These are phyloP conservation scores for Colletotrichum chrysophilum DNA, from an alignment of 2,329 filamentous ascomycete genomes.

Conservation along the genomic window DNA sequence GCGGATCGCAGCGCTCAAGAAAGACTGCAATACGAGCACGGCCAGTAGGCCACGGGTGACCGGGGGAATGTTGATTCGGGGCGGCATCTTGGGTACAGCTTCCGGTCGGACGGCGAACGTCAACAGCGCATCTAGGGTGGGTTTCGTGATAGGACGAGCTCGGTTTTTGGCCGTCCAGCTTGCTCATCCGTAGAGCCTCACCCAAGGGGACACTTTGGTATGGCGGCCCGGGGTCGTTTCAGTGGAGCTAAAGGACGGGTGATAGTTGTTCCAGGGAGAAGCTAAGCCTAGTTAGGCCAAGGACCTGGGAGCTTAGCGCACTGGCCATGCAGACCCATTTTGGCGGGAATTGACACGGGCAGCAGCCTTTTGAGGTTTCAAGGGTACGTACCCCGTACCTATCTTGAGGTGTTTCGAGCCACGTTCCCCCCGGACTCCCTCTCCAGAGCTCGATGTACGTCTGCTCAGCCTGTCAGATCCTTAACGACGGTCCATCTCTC, in stretches of 20 bases:
- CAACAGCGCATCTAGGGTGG: constrained; percentile 16
- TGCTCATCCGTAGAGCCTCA: constrained; percentile 2
- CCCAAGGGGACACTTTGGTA: constrained; percentile 12
- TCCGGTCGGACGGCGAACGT: constrained; percentile 12
- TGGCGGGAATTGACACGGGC: constrained; percentile 15
- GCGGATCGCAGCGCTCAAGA: constrained; percentile 81
- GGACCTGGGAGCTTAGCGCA: constrained; percentile 9
- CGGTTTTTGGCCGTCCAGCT: constrained; percentile 5
- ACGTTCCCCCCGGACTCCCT: neutral
- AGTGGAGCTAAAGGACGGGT: neutral
- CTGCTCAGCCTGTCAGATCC: neutral
- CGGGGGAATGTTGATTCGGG: constrained; percentile 89
- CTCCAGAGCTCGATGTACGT: neutral
- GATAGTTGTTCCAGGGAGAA: neutral
- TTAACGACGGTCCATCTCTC: neutral
- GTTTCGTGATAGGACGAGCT: constrained; percentile 10
- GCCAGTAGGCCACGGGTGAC: constrained; percentile 84
- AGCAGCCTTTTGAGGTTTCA: neutral
- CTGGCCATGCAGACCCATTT: constrained; percentile 3
- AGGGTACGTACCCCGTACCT: neutral
- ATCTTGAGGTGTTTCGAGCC: neutral
- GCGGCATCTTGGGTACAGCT: constrained; percentile 64
- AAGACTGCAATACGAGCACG: constrained; percentile 75
- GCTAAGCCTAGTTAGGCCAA: neutral
- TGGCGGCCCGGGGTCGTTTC: constrained; percentile 11